Evolutionary conservation across 768 basidiomycete genomes (phyloP), one percentile per base, ranked within the genome.

Genomic region (Mycena leptocephala): DNA sequence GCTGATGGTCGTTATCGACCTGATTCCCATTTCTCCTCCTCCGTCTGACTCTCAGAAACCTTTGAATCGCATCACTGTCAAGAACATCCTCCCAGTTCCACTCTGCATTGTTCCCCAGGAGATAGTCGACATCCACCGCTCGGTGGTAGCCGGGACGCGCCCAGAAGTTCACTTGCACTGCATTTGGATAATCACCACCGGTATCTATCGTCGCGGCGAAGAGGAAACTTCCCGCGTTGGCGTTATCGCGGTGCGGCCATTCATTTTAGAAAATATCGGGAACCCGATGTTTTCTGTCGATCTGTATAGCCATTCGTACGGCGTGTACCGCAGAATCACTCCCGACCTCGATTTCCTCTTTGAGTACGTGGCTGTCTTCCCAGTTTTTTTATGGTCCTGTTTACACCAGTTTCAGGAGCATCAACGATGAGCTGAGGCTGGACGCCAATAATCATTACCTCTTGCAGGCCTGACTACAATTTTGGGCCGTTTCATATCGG

Each of bases 161-260:
- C 30, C 41, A 13, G 22, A 33, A 2, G 32, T 7, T 2, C 30
- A 5, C 41, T 22, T 70, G 39, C 69, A 70, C 18, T 43, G 28
- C 6, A 59, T 70, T 28, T 70, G 69, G 69, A 70, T 70, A 2
- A 70, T 58, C 41, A 70, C 56, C 30, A 70, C 24, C 18, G 58
- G 58, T 10, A 30, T 70, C 14, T 70, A 70, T 33, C 22, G 22
- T 7, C 56, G 11, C 4, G 67, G 55, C 56, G 58, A 58, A 28
- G 69, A 70, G 32, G 58, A 70, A 1, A 26, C 28, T 13, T 70
- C 56, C 0, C 55, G 69, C 24, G 22, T 59, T 14, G 39, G 69
- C 41, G 28, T 51, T 4, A 10, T 70, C 30, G 41, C 58, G 13
- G 55, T 70, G 6, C 20, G 7, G 22, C 69, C 69, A 10, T 70